Evolutionary conservation across 345 rosid species (phyloP).

Genomic region (Bretschneidera sinensis): DNA sequence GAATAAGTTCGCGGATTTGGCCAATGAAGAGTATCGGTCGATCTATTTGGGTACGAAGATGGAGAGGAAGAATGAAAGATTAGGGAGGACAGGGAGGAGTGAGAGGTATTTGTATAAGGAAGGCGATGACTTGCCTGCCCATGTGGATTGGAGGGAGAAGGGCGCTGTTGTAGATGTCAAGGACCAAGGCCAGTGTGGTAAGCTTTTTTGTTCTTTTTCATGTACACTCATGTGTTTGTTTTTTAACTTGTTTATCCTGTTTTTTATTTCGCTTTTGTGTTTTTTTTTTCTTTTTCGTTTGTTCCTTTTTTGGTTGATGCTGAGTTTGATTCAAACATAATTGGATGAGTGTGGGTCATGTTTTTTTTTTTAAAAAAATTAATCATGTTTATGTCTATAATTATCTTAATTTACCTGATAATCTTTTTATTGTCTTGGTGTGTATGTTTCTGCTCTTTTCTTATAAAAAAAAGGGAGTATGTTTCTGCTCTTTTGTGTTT

Average conservation of each 20-base stretch:
- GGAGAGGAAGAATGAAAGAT: conserved; percentile 18
- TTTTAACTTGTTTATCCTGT: background rate
- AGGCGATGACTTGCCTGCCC: conserved; percentile 30
- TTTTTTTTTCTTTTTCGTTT: no score
- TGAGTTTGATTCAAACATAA: no score
- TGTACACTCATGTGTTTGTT: background rate
- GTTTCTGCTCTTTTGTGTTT: no score
- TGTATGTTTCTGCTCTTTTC: no score
- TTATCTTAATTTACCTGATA: no score
- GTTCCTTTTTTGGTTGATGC: no score
- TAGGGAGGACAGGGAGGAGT: conserved; percentile 18
- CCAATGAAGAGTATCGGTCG: conserved; percentile 44
- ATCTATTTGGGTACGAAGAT: conserved; percentile 41
- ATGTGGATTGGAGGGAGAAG: conserved; percentile 47
- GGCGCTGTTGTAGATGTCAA: conserved; percentile 44
- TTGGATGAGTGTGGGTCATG: no score
- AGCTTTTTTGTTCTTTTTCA: conserved; percentile 1
- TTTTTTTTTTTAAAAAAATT: no score
- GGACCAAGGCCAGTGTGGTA: conserved; percentile 56
- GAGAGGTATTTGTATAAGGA: conserved; percentile 22
- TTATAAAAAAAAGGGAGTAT: no score
- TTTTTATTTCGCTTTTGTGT: background rate
- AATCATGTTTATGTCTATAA: no score
- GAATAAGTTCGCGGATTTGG: conserved; percentile 61
- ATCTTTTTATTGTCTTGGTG: no score